Evolutionary conservation across 257 asterid genomes (phyloP).

Genomic region (Primulina huaijiensis): DNA sequence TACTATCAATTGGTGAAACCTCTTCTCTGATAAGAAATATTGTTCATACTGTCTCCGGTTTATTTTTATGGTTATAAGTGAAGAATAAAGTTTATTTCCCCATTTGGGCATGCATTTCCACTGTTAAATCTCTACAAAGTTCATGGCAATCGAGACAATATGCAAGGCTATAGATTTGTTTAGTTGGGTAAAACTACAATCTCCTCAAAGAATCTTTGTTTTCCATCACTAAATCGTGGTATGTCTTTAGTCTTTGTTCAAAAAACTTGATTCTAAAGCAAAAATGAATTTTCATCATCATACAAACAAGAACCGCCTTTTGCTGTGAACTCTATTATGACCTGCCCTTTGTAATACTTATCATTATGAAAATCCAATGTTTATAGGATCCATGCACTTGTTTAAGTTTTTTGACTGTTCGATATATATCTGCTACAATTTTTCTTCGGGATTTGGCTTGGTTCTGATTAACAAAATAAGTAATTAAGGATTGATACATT

Average conservation of each 20-base stretch:
- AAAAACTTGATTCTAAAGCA: neutral
- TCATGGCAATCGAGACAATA: conserved; percentile 8
- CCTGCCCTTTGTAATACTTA: neutral
- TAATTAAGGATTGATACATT: too few species aligned
- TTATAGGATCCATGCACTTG: too few species aligned
- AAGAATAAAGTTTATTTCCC: conserved; percentile 6
- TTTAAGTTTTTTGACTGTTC: too few species aligned
- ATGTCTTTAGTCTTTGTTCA: conserved; percentile 3
- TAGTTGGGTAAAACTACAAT: conserved; percentile 8
- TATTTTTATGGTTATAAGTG: conserved; percentile 11
- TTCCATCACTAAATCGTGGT: neutral
- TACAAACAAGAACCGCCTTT: neutral
- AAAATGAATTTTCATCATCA: neutral
- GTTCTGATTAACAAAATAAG: too few species aligned
- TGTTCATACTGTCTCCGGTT: neutral
- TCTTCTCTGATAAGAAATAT: conserved; percentile 16
- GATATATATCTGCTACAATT: too few species aligned
- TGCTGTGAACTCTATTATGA: neutral
- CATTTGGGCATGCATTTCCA: neutral
- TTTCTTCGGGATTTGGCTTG: too few species aligned
- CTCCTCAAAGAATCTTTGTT: neutral
- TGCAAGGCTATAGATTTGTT: conserved; percentile 11
- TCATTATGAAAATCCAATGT: neutral
- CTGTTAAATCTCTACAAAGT: conserved; percentile 5
- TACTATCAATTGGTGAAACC: conserved; percentile 36